Evolutionary conservation across 2,329 filamentous ascomycete genomes (phyloP).

Genomic region (Neonectria punicea): DNA sequence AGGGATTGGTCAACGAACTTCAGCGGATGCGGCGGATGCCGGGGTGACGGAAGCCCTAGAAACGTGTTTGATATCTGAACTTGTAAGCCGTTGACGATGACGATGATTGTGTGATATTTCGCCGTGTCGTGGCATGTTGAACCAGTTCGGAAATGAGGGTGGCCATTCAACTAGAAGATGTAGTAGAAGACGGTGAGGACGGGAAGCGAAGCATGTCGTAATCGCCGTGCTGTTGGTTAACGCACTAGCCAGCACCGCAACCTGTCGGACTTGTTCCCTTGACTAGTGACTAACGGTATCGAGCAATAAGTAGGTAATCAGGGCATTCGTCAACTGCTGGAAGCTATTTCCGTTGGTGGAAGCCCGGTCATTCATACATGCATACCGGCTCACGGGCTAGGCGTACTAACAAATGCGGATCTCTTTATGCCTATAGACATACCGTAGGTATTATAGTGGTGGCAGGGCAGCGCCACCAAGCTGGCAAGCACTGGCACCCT

Average conservation of each 20-base stretch:
- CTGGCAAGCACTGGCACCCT: slow-evolving; percentile 9
- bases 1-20: slow-evolving; percentile 52
- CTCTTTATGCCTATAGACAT: slow-evolving; percentile 22
- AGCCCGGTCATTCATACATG: slow-evolving; percentile 12
- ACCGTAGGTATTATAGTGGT: not conserved
- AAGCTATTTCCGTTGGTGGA: not conserved
- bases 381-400: slow-evolving; percentile 17
- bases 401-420: not conserved
- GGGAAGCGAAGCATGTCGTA: not conserved
- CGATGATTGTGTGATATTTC: not conserved
- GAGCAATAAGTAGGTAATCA: not conserved
- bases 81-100: slow-evolving; percentile 21
- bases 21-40: slow-evolving; percentile 36
- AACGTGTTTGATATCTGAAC: slow-evolving; percentile 1
- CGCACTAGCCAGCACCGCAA: not conserved
- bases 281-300: not conserved
- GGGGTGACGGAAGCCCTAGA: slow-evolving; percentile 12
- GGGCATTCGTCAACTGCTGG: not conserved
- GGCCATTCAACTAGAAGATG: not conserved
- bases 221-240: not conserved
- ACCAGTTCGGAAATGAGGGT: not conserved
- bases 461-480: slow-evolving; percentile 20
- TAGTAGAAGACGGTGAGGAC: slow-evolving; percentile 3
- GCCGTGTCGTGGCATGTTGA: not conserved
- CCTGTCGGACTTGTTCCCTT: not conserved